Percentiles rank a stretch among this genome's conserved stretches.
These are phyloP conservation scores for Dipteronia dyeriana DNA, from an alignment of 345 rosid genomes.

Conservation along the genomic window DNA sequence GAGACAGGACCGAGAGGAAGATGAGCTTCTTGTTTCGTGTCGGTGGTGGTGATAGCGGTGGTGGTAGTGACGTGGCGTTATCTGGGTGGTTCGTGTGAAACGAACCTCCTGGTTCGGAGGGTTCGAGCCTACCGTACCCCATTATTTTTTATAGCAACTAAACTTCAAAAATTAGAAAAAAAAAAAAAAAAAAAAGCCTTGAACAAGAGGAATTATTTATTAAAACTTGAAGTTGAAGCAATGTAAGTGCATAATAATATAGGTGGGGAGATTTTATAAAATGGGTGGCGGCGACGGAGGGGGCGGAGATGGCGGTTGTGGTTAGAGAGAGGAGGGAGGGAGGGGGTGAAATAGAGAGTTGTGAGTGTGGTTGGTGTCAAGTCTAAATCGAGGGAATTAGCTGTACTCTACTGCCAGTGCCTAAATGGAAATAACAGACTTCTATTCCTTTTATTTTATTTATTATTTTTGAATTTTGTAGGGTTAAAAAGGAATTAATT, in stretches of 20 bases:
- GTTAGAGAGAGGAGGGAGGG: not conserved
- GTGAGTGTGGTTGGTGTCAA: constrained; percentile 40
- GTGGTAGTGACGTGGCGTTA: constrained; percentile 11
- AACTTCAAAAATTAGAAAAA: too few species aligned
- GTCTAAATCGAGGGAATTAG: constrained; percentile 47
- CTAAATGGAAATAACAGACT: not conserved
- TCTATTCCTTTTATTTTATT: not conserved
- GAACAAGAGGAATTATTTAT: too few species aligned
- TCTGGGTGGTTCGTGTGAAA: constrained; percentile 12
- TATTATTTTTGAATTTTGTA: too few species aligned
- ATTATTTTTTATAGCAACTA: constrained; percentile 8
- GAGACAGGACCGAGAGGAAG: constrained; percentile 44
- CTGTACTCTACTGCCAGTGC: constrained; percentile 53
- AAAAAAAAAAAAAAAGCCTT: too few species aligned
- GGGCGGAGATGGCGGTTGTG: too few species aligned
- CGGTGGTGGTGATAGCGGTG: not conserved
- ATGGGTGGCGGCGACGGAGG: too few species aligned
- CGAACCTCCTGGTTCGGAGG: constrained; percentile 33
- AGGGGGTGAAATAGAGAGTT: not conserved
- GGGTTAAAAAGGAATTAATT: not conserved
- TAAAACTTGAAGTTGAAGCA: not conserved
- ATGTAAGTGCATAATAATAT: not conserved
- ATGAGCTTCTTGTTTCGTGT: constrained; percentile 36
- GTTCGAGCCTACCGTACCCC: constrained; percentile 60
- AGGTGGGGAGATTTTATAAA: too few species aligned